Percentiles rank a stretch among this genome's conserved stretches.
Conservation (phyloP, 768 basidiomycete species). For the Pisolithus tinctorius region DNA sequence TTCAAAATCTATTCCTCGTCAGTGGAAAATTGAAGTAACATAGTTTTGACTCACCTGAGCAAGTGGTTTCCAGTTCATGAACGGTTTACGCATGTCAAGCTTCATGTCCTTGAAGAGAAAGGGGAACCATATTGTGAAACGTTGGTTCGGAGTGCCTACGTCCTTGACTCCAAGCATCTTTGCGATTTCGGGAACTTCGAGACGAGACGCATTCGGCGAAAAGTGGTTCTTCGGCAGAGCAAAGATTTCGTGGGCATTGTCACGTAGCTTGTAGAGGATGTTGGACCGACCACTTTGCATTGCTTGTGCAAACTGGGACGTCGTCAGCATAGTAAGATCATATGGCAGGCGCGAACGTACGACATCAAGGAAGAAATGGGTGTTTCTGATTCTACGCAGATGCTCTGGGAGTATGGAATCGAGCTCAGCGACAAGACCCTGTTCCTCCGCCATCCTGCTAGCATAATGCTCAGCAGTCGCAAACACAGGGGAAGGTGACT, state of each 20-base stretch:
- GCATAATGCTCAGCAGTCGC: neutral
- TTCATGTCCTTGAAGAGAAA: neutral
- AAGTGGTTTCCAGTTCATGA: no score
- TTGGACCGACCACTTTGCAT: no score
- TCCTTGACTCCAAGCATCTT: neutral
- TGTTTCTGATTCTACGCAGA: neutral
- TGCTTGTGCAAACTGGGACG: neutral
- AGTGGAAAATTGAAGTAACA: neutral
- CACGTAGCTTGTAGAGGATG: neutral
- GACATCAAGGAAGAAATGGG: neutral
- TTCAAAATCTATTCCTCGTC: neutral
- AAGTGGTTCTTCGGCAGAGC: neutral
- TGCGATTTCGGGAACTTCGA: neutral
- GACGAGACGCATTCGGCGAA: neutral
- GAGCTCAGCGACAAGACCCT: neutral
- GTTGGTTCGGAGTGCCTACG: no score
- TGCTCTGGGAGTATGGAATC: neutral
- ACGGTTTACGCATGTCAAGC: neutral
- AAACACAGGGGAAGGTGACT: neutral
- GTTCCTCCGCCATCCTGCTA: neutral
- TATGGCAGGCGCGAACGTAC: neutral
- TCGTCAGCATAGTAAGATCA: neutral
- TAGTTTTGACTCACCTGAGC: neutral
- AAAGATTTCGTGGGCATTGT: neutral
- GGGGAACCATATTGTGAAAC: neutral